Conservation (phyloP, 345 rosid species). For the Pistacia integerrima region DNA sequence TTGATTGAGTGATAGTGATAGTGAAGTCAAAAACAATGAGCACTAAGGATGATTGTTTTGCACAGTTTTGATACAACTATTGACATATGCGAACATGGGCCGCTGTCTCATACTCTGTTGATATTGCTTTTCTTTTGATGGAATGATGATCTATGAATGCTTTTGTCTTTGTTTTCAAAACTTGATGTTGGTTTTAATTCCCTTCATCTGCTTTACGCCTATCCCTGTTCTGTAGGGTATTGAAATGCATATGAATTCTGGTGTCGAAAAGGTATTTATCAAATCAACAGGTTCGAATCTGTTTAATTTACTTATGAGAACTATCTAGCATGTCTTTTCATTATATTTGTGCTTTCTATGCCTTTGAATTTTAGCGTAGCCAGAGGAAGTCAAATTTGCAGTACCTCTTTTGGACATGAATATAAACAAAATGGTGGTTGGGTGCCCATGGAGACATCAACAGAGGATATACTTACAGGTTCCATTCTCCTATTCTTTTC, state of each 20-base stretch:
- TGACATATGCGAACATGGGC: too few species aligned
- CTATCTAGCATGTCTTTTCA: slow-evolving; percentile 8
- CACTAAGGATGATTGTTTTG: neutral
- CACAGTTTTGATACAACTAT: neutral
- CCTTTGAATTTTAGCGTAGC: slow-evolving; percentile 76
- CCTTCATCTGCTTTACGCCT: slow-evolving; percentile 1
- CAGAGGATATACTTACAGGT: slow-evolving; percentile 97
- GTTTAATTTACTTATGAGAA: slow-evolving; percentile 11
- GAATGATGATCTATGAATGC: neutral
- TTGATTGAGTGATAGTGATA: neutral
- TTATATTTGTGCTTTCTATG: slow-evolving; percentile 42
- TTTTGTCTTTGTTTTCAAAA: neutral
- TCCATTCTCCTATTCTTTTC: slow-evolving; percentile 15
- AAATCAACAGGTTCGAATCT: slow-evolving; percentile 14
- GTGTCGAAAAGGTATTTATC: slow-evolving; percentile 80
- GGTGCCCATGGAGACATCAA: slow-evolving; percentile 86
- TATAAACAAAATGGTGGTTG: slow-evolving; percentile 79
- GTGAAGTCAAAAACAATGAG: neutral
- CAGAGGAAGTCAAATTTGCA: slow-evolving; percentile 90
- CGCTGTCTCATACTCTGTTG: neutral
- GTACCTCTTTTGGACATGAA: slow-evolving; percentile 83
- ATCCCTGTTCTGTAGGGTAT: slow-evolving; percentile 62
- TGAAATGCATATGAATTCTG: slow-evolving; percentile 82
- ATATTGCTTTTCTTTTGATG: neutral
- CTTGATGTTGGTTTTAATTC: slow-evolving; percentile 3